These are phyloP conservation scores for Tranzscheliella williamsii DNA, from an alignment of 1,284 basidiomycete species.

Conservation along the genomic window DNA sequence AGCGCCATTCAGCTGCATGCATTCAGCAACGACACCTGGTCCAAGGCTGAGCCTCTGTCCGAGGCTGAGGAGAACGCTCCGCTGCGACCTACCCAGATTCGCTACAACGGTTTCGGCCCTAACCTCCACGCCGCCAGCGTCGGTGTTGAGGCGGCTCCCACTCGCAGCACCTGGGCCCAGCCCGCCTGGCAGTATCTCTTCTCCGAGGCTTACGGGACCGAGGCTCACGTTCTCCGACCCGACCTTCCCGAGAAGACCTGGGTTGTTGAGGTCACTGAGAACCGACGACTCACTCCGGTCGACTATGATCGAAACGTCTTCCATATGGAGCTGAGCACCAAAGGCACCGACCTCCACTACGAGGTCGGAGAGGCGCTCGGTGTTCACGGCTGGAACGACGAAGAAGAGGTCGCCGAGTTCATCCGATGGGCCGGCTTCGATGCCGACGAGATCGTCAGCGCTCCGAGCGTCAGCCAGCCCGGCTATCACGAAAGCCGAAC, in stretches of 20 bases:
- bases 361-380: constrained; percentile 95
- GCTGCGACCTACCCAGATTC: constrained; percentile 43
- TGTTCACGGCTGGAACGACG: constrained; percentile 97
- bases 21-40: constrained; percentile 41
- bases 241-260: constrained; percentile 87
- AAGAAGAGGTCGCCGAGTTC: constrained; percentile 82
- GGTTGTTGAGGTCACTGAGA: constrained; percentile 90
- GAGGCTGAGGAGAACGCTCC: constrained; percentile 47
- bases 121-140: constrained; percentile 41
- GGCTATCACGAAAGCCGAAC: constrained; percentile 73
- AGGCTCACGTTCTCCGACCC: constrained; percentile 66
- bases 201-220: constrained; percentile 57
- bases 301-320: constrained; percentile 99
- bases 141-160: constrained; percentile 31
- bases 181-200: constrained; percentile 60
- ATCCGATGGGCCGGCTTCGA: constrained; percentile 89
- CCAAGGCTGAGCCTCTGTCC: constrained; percentile 42
- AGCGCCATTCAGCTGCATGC: constrained; percentile 39
- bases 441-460: constrained; percentile 77
- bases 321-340: constrained; percentile 93
- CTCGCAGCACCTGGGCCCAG: constrained; percentile 54
- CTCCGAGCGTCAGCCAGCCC: constrained; percentile 67
- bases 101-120: constrained; percentile 53
- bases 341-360: constrained; percentile 90
- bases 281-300: constrained; percentile 86